Evolutionary conservation across 306 rosid species (phyloP).

Genomic region (Lablab purpureus): DNA sequence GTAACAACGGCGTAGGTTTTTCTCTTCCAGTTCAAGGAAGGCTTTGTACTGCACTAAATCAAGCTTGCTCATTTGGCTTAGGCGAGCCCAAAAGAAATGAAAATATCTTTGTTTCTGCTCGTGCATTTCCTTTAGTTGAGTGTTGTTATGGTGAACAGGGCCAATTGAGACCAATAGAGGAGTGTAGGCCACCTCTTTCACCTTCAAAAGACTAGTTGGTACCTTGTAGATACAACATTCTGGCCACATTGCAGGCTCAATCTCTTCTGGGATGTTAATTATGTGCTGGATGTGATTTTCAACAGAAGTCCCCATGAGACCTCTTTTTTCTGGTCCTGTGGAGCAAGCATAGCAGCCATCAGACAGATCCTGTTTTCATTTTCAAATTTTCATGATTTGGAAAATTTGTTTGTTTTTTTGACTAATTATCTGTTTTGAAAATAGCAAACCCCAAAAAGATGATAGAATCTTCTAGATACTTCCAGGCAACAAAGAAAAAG

Average conservation of each 20-base stretch:
- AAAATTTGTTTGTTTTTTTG: background rate
- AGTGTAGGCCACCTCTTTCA: slow-evolving; percentile 46
- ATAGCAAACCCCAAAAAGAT: background rate
- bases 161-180: slow-evolving; percentile 65
- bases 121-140: slow-evolving; percentile 49
- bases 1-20: slow-evolving; percentile 33
- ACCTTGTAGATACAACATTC: slow-evolving; percentile 56
- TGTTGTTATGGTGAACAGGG: slow-evolving; percentile 48
- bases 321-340: slow-evolving; percentile 8
- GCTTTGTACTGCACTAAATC: background rate
- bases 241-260: slow-evolving; percentile 38
- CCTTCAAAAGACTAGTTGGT: slow-evolving; percentile 53
- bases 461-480: background rate
- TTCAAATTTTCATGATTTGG: background rate
- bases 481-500: background rate
- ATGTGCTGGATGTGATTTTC: slow-evolving; percentile 40
- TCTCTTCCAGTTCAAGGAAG: slow-evolving; percentile 39
- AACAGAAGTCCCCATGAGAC: slow-evolving; percentile 37
- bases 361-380: background rate
- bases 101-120: slow-evolving; percentile 36
- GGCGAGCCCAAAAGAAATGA: slow-evolving; percentile 42
- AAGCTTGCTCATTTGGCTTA: background rate
- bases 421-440: background rate
- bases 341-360: slow-evolving; percentile 15
- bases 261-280: slow-evolving; percentile 46